Conservation (phyloP, 495 filamentous ascomycete genomes). For the Aspergillus affinis region DNA sequence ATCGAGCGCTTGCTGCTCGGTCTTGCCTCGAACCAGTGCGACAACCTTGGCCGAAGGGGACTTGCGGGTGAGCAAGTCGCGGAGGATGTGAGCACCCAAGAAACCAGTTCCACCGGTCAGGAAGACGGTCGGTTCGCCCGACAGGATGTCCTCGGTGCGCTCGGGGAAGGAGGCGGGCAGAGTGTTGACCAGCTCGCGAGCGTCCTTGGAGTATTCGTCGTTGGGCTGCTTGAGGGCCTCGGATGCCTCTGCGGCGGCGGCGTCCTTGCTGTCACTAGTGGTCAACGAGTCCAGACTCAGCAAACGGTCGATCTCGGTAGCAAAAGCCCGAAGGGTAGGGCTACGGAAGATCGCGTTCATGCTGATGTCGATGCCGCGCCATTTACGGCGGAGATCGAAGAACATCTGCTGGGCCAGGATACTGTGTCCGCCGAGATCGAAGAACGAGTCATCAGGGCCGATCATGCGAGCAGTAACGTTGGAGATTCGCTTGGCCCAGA, state of each 20-base stretch:
- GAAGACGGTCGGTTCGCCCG: constrained; percentile 60
- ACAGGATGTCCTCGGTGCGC: constrained; percentile 27
- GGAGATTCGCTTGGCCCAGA: constrained; percentile 61
- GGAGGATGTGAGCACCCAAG: constrained; percentile 78
- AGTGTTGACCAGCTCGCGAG: constrained; percentile 52
- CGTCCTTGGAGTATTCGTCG: constrained; percentile 67
- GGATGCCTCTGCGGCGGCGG: constrained; percentile 23
- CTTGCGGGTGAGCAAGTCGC: constrained; percentile 65
- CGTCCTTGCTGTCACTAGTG: constrained; percentile 28
- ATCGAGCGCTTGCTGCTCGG: constrained; percentile 46
- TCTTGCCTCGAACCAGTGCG: constrained; percentile 72
- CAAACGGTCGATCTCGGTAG: constrained; percentile 69
- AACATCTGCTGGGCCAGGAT: constrained; percentile 87
- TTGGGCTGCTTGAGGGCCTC: constrained; percentile 35
- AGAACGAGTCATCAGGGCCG: constrained; percentile 69
- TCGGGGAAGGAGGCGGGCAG: constrained; percentile 45
- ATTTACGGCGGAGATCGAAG: constrained; percentile 63
- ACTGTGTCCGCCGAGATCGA: constrained; percentile 85
- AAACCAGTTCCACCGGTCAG: constrained; percentile 93
- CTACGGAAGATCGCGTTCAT: constrained; percentile 77
- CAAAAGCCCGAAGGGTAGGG: constrained; percentile 71
- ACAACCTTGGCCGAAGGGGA: constrained; percentile 64
- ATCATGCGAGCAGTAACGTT: constrained; percentile 59
- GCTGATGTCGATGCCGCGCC: constrained; percentile 62
- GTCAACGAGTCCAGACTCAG: constrained; percentile 40